Evolutionary conservation across 192 early-diverging fungal species (phyloP).

Genomic region (Coemansia sp.): DNA sequence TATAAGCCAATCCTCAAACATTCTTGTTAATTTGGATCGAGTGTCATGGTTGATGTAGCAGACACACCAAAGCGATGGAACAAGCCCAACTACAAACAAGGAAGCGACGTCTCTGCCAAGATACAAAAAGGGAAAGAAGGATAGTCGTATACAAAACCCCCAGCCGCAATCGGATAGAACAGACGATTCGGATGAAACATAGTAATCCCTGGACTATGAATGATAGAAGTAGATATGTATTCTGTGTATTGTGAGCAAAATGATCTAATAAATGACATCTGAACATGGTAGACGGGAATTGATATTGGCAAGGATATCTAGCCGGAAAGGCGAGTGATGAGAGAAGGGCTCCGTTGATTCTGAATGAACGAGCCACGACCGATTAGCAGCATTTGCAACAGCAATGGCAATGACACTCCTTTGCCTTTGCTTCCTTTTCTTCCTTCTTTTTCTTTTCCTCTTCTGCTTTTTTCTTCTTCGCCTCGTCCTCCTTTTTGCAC

Average conservation of each 20-base stretch:
- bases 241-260: not conserved
- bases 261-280: not conserved
- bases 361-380: not conserved
- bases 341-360: not conserved
- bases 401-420: slow-evolving; percentile 38
- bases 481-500: slow-evolving; percentile 12
- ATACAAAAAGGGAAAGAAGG: not conserved
- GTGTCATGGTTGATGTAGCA: not conserved
- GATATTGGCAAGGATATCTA: too few species aligned
- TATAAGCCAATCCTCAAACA: not conserved
- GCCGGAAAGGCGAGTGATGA: not conserved
- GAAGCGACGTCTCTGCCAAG: not conserved
- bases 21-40: not conserved
- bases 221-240: not conserved
- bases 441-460: slow-evolving; percentile 16
- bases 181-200: not conserved
- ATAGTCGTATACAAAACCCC: not conserved
- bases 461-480: slow-evolving; percentile 16
- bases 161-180: not conserved
- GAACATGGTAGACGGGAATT: not conserved
- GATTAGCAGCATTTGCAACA: slow-evolving; percentile 21
- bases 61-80: not conserved
- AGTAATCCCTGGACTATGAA: not conserved
- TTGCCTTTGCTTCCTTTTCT: slow-evolving; percentile 15
- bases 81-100: not conserved